Base-by-base conservation (phyloP, 805 yeast species). In the Grigorovia jiainica region DNA sequence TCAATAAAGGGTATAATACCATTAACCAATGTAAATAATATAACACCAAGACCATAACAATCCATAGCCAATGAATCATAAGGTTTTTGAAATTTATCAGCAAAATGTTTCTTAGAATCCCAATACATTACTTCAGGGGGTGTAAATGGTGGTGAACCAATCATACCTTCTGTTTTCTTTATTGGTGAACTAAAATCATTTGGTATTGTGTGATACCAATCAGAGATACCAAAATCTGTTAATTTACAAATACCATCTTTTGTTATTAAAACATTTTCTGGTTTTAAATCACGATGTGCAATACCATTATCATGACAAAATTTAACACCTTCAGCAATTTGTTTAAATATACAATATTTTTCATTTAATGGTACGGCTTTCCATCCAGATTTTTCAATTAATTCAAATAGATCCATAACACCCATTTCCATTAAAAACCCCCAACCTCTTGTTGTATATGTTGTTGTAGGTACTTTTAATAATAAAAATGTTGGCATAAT, bases 81-180 rank as follows among this genome's bases (percentile, higher is more conserved):
- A 7, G 73, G 62, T 24, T 56, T 55, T 30, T 51, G 57, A 37
- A 41, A 45, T 38, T 51, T 44, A 56, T 53, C 66, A 50, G 59
- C 65, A 66, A 53, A 50, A 38, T 47, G 48, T 43, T 57, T 54
- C 43, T 60, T 52, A 5, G 56, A 42, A 42, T 57, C 61, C 21
- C 64, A 71, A 27, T 64, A 59, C 73, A 77, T 72, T 15, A 82
- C 84, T 60, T 83, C 92, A 1, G 94, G 92, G 8, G 90, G 79
- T 11, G 82, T 76, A 57, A 81, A 83, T 1, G 92, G 92, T 6
- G 92, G 87, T 1, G 89, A 81, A 3, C 94, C 92, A 35, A 82
- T 80, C 59, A 73, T 72, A 1, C 76, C 65, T 36, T 71, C 63
- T 24, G 63, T 59, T 17, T 47, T 36, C 43, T 57, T 64, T 5